Evolutionary conservation across 805 yeast genomes (phyloP), one percentile per base, ranked within the genome.

Genomic region (Metschnikowia reukaufii): DNA sequence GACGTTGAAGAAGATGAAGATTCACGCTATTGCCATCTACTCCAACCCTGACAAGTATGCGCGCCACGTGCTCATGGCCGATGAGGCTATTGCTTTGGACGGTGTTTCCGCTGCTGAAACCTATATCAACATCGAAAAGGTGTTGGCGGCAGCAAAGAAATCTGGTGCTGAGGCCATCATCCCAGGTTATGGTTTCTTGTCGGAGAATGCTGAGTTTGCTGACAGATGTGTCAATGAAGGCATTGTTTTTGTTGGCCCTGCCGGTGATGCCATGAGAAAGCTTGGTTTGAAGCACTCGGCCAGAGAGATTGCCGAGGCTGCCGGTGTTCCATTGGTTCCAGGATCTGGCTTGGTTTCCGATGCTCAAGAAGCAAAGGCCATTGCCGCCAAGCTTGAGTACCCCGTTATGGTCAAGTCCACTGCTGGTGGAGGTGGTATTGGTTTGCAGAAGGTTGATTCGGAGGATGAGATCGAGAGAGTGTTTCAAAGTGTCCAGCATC

Each of bases 351-450:
- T 94, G 55, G 83, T 92, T 31, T 71, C 78, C 1, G 71, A 80
- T 51, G 76, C 91, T 10, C 77, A 77, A 9, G 96, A 87, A 59
- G 98, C 98, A 3, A 73, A 75, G 47, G 76, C 70, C 50, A 79
- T 84, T 52, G 98, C 97, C 13, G 82, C 79, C 15, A 70, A 78
- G 58, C 73, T 92, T 42, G 86, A 79, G 47, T 94, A 88, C 59
- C 98, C 98, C 23, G 81, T 92, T 29, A 92, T 92, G 98, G 88
- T 94, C 42, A 92, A 92, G 68, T 86, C 96, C 20, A 94, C 99
- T 51, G 98, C 98, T 20, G 99, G 99, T 64, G 99, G 99, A 62
- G 99, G 99, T 68, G 99, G 99, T 70, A 92, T 92, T 61, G 99
- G 99, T 54, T 73, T 92, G 57, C 97, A 92, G 67, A 87, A 90